Base-by-base conservation (phyloP, 371 early-diverging fungal genomes). In the Funneliformis caledonium region DNA sequence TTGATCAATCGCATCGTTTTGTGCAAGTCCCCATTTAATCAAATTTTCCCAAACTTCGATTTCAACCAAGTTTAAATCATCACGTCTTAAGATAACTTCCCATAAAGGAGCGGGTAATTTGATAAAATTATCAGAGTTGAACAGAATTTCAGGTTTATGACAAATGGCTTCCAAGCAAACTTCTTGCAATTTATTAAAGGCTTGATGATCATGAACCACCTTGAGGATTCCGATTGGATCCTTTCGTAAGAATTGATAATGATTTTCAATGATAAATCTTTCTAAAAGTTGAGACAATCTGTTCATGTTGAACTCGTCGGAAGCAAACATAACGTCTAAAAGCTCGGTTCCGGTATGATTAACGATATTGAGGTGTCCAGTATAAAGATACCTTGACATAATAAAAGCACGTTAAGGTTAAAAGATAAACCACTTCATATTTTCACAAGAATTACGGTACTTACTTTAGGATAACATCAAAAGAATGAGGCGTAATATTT, bases 41-140 rank as follows among this genome's bases (percentile, higher is more conserved):
- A 75, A 16, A 43, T 42, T 26, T n/a, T 61, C 61, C 76, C 76
- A 76, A 22, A 76, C 42, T 61, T 76, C 76, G 16, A 76, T 61
- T 76, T 76, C 76, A 3, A 61, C 10, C 4, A 64, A 11, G 19
- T 22, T 26, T 11, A 64, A 12, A 64, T 64, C 26, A 64, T 64
- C 16, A 2, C 33, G 64, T 26, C 9, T 64, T 64, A 64, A 64
- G 5, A 52, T 52, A 16, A 16, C 16, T 52, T 16, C 52, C 52
- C 12, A 16, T 14, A 14, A 52, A 52, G 16, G 12, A 52, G 16
- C 52, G 16, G 52, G 16, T 12, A 52, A 52, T 14, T 52, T 4
- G 16, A 16, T 52, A 50, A 52, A 52, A 4, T 52, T 52, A 52
- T 52, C 16, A 52, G 52, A 52, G 52, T 52, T 14, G 4, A 52